These are phyloP conservation scores for Selaginella tamariscina DNA, from an alignment of 75 land plant species.

Conservation along the genomic window DNA sequence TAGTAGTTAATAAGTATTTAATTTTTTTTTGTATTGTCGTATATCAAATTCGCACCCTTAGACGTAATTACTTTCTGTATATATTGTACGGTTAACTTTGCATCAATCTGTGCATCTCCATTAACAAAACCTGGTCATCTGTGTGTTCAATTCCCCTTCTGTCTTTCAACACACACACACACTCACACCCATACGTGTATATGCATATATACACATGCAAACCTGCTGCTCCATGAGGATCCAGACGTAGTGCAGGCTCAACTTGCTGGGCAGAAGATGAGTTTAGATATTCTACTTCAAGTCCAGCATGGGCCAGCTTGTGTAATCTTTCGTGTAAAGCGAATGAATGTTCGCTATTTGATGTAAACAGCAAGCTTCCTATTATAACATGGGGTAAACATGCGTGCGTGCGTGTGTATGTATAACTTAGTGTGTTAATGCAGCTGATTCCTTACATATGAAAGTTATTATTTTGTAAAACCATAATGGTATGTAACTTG, in stretches of 20 bases:
- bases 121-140: no score
- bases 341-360: slow-evolving; percentile 30
- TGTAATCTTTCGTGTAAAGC: slow-evolving; percentile 38
- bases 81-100: slow-evolving; percentile 36
- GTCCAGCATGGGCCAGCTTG: slow-evolving; percentile 47
- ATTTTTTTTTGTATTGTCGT: no score
- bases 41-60: no score
- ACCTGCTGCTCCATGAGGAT: slow-evolving; percentile 51
- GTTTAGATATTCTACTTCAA: slow-evolving; percentile 48
- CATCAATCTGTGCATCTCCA: slow-evolving; percentile 89
- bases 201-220: no score
- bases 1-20: no score
- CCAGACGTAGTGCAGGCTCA: slow-evolving; percentile 68
- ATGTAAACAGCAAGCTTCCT: slow-evolving; percentile 82
- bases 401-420: no score
- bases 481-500: no score
- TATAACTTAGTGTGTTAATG: no score
- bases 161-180: no score
- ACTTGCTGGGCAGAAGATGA: slow-evolving; percentile 22
- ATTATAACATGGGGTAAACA: slow-evolving; percentile 9
- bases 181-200: no score
- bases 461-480: no score
- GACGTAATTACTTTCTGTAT: slow-evolving; percentile 13
- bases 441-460: not conserved
- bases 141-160: no score